Evolutionary conservation across 192 early-diverging fungal species (phyloP).

Genomic region (Coemansia sp.): DNA sequence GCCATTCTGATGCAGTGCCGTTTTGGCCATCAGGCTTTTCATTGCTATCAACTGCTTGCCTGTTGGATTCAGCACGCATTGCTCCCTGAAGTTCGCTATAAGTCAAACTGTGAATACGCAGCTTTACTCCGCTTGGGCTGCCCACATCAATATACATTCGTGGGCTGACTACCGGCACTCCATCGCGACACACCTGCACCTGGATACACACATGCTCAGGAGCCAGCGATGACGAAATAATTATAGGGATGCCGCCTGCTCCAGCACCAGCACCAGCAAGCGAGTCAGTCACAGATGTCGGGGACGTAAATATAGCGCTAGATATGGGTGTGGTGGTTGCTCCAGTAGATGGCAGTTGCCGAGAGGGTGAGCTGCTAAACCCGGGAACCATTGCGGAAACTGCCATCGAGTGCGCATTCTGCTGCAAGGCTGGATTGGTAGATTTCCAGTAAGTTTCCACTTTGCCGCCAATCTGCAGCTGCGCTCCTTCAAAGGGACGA

Average conservation of each 20-base stretch:
- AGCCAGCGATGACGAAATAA: constrained; percentile 61
- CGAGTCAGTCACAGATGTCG: constrained; percentile 31
- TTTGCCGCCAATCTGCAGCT: constrained; percentile 90
- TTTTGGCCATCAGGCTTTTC: constrained; percentile 13
- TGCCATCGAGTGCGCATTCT: constrained; percentile 4
- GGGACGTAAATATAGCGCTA: constrained; percentile 30
- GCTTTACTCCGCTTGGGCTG: constrained; percentile 24
- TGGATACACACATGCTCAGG: constrained; percentile 88
- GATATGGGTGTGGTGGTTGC: constrained; percentile 26
- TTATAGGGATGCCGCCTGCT: constrained; percentile 24
- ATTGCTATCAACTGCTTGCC: neutral
- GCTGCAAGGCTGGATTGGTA: constrained; percentile 64
- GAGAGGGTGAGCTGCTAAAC: constrained; percentile 16
- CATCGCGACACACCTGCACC: constrained; percentile 86
- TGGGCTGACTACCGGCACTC: constrained; percentile 81
- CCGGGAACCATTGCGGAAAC: constrained; percentile 2
- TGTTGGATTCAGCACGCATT: neutral
- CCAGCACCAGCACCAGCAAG: constrained; percentile 11
- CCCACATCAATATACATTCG: constrained; percentile 47
- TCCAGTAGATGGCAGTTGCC: constrained; percentile 14
- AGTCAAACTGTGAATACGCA: constrained; percentile 47
- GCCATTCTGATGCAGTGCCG: constrained; percentile 41
- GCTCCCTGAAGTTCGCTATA: constrained; percentile 51
- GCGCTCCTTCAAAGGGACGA: constrained; percentile 81
- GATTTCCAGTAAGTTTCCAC: constrained; percentile 99